Base-by-base conservation (phyloP, 1,284 basidiomycete genomes). In the Moniliophthora roreri region DNA sequence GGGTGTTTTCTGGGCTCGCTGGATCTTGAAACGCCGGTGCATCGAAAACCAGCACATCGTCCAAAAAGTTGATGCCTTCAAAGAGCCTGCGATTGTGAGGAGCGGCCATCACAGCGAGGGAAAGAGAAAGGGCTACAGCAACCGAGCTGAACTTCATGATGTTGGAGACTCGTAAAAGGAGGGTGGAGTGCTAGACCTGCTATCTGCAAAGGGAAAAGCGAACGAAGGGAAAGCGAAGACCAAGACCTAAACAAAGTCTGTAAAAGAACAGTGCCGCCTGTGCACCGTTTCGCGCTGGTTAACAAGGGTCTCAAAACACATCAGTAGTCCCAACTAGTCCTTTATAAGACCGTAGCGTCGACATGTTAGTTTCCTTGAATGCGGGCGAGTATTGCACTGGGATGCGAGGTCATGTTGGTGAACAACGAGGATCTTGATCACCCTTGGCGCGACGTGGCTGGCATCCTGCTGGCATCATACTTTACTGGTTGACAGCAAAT, bases 11-110 rank as follows among this genome's bases (percentile, higher is more conserved):
- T 0, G 65, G 54, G 38, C 70, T 66, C 21, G 56, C 47, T 10
- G 68, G 66, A 50, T 71, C 66, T 16, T 69, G 67, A 50, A 71
- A 73, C 1, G 69, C 69, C 2, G 69, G 66, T 2, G 69, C 66
- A 47, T 74, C 70, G 54, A 73, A 71, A n/a, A 73, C 60, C 26
- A 73, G 61, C 28, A 72, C 63, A 20, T 46, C 26, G 16, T 46
- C 26, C 2, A 46, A 28, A 32, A n/a, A 23, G 24, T 46, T 32
- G 24, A 46, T 46, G 28, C 18, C 24, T 16, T 23, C 24, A 16
- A 46, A 32, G 11, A 46, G 23, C 16, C 44, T n/a, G 11, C 44
- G 23, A 28, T 46, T 32, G 15, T 28, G 10, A 18, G 44, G 44
- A 16, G 26, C 44, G 13, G 44, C 44, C n/a, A 15, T 16, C 9